Base-by-base conservation (phyloP, 305 asterid genomes). In the Fraxinus floribunda region DNA sequence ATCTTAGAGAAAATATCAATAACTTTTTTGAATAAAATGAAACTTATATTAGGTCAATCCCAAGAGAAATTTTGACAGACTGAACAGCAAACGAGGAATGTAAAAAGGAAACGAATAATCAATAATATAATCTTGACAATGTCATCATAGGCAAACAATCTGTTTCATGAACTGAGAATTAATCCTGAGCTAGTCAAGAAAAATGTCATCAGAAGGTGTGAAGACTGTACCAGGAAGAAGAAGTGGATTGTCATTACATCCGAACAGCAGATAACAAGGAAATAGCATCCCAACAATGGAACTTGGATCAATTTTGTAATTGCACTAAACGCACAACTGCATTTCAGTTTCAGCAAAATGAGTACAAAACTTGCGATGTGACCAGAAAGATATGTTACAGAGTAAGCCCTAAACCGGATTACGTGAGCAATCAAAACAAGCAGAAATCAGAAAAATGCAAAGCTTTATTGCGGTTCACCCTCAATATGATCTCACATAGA, bases 181-280 rank as follows among this genome's bases (percentile, higher is more conserved):
- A 38, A 10, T 68, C 1, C 20, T 24, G 18, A 29, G 38, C 38
- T 60, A 26, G 81, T 32, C 26, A 36, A 55, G 52, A 32, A 77
- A 49, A 77, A 26, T 26, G 7, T 46, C 8, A 11, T 74, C 60
- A 18, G 34, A 62, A 22, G 72, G 5, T 57, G 62, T 62, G 71
- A 16, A 7, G 39, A 36, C 71, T 29, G 35, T 95, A 94, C 99
- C 98, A 94, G 94, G 94, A 94, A 95, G 91, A 95, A 95, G 97
- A 95, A 94, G 89, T 95, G 99, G 78, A 94, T 86, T 26, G 99
- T 94, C 99, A 96, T 96, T 77, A 96, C 94, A 71, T 96, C 99
- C 16, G 99, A 96, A 84, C 98, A 96, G 73, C 94, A 86, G 81
- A 95, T 94, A 83, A 95, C 99, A 2, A 95, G 94, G 83, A 95